phyloP scores from a whole-genome alignment of 306 rosid species.

The Fragaria ananassa region DNA sequence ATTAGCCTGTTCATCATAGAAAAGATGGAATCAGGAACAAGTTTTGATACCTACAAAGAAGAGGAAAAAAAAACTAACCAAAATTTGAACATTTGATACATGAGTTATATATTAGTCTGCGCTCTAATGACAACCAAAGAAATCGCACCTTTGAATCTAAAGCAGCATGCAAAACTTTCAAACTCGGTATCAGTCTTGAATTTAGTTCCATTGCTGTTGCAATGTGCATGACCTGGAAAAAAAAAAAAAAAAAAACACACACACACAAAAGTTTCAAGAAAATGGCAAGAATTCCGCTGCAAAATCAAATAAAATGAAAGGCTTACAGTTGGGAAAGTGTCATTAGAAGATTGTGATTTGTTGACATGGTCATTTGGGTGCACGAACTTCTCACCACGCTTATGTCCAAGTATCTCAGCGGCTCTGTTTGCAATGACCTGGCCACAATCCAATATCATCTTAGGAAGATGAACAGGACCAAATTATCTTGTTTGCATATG shows the following conservation, averaged over 20 bases:
- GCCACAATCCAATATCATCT: slow-evolving; percentile 10
- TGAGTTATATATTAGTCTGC: not conserved
- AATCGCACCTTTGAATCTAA: slow-evolving; percentile 72
- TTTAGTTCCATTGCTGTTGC: slow-evolving; percentile 83
- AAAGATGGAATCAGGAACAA: not conserved
- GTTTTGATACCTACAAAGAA: not conserved
- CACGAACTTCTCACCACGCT: slow-evolving; percentile 80
- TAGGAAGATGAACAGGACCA: not conserved
- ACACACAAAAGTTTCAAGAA: slow-evolving; percentile 6
- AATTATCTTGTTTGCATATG: not conserved
- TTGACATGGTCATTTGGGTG: slow-evolving; percentile 99
- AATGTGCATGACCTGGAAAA: slow-evolving; percentile 86
- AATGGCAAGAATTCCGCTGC: not conserved
- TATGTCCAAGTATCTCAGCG: slow-evolving; percentile 90
- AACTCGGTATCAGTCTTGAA: slow-evolving; percentile 75
- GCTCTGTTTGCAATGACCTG: slow-evolving; percentile 98
- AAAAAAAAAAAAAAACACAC: not conserved
- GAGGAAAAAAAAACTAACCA: not conserved
- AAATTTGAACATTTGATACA: not conserved
- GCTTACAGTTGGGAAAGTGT: slow-evolving; percentile 94
- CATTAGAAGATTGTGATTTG: slow-evolving; percentile 94
- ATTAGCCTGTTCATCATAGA: slow-evolving; percentile 51
- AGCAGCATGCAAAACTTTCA: slow-evolving; percentile 66
- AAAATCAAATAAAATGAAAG: slow-evolving; percentile 3
- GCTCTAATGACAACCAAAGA: not conserved